Evolutionary conservation across 345 rosid species (phyloP), one percentile per base, ranked within the genome.

Genomic region (Eucalyptus pauciflora): DNA sequence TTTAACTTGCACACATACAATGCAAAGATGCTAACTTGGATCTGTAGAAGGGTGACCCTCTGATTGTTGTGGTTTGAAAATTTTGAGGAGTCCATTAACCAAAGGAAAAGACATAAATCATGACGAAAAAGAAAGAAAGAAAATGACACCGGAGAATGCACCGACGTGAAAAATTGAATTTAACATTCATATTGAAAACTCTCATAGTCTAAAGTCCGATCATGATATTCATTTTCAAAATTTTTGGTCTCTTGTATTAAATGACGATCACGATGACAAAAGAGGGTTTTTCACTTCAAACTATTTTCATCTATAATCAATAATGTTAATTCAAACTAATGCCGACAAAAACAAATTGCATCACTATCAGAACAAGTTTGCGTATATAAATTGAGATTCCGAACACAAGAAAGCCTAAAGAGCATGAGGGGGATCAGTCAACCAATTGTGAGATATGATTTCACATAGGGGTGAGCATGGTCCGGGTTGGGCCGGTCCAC

Each of bases 311-410:
- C 8, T 76, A 8, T 76, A 76, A 22, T 41, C 2, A 43, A 20
- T 20, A 11, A 6, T 20, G 9, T 11, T 45, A 41, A 20, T 41
- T 37, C 48, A 6, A 76, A 41, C 29, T 6, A 41, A 76, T 41
- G 8, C 15, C 25, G 1, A 56, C 10, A 22, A 54, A 56, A 22
- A 9, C 3, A 0, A 56, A 56, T 56, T 56, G 29, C 62, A 56
- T 56, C 6, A 56, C 7, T 24, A 56, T 56, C 29, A 2, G 29
- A 24, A 56, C 6, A 0, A 56, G 29, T 10, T 56, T 5, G 1
- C 1, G 3, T 24, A 24, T 25, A 56, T 56, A 56, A 56, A 18
- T 0, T 9, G 6, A 25, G 62, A 56, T 24, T 56, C 0, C 0
- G 0, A 56, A 56, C 62, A 56, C 62, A 24, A 1, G 10, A 56